A percentile compares a stretch with the other conserved stretches of the same genome.
phyloP scores from a whole-genome alignment of 768 basidiomycete genomes.

The Psilocybe cyanescens region DNA sequence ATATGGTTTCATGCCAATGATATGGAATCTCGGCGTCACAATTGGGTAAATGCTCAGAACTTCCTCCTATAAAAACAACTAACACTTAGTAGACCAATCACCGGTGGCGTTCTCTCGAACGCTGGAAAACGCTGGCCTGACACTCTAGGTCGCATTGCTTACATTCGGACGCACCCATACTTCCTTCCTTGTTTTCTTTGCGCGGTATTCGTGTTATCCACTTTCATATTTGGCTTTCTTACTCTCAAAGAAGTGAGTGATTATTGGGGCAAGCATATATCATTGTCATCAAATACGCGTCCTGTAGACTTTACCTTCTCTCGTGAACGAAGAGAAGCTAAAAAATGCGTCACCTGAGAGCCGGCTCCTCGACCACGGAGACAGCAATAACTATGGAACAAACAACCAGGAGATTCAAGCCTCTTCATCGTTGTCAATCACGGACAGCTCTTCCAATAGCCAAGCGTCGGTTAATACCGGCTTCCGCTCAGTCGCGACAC shows the following conservation, averaged over 20 bases:
- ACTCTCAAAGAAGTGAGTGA: conserved; percentile 48
- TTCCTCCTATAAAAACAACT: neutral
- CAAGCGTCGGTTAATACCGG: neutral
- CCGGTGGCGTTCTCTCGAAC: conserved; percentile 67
- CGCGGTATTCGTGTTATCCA: conserved; percentile 34
- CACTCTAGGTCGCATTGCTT: conserved; percentile 48
- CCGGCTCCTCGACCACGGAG: conserved; percentile 9
- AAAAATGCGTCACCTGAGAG: conserved; percentile 11
- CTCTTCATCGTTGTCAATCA: neutral
- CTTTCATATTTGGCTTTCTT: conserved; percentile 36
- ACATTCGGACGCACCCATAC: conserved; percentile 44
- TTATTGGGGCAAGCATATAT: neutral
- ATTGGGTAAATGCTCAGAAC: conserved; percentile 28
- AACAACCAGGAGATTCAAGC: neutral
- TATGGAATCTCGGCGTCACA: conserved; percentile 39
- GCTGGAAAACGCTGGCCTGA: conserved; percentile 63
- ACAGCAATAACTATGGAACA: conserved; percentile 14
- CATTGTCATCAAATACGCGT: neutral
- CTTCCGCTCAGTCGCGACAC: conserved; percentile 29
- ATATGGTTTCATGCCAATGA: conserved; percentile 35
- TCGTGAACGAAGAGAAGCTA: conserved; percentile 17
- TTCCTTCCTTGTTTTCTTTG: conserved; percentile 51
- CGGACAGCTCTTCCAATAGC: neutral
- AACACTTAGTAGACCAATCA: conserved; percentile 49
- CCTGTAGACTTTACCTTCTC: conserved; percentile 35